Base-by-base conservation (phyloP, 768 basidiomycete genomes). In the Macrolepiota albuminosa region DNA sequence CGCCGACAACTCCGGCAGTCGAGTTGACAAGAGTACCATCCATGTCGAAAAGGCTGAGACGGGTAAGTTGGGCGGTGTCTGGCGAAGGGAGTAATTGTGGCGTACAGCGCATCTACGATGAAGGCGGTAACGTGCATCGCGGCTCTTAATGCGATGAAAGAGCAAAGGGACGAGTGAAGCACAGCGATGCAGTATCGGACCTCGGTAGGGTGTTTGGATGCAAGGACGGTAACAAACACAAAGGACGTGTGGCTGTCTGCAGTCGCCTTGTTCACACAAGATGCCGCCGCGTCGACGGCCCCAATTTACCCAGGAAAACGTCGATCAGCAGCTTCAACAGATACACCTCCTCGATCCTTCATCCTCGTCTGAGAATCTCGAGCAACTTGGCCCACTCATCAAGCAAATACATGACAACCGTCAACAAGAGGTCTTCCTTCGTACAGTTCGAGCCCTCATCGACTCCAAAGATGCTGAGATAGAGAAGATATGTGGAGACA, bases 401-500 rank as follows among this genome's bases (percentile, higher is more conserved):
- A 95, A 93, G 72, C 91, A 94, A 64, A 92, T 97, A 64, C 89
- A 95, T 74, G 84, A 86, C 64, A 91, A 85, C 70, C 80, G 89
- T 54, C 90, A 92, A 66, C 94, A 97, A 68, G 95, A 97, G 58
- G 82, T 85, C 11, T 98, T 93, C 74, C 82, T 98, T 57, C 84
- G 89, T 55, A 91, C 88, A 47, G 78, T 98, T 46, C 88, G 91
- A 68, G 80, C 77, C n/a, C 89, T 98, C 67, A 89, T 98, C 60
- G 87, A 93, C 68, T 86, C 94, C 64, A 97, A 98, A 76, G 97
- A 99, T 71, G 81, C 84, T 61, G 96, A 98, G 73, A 99, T 99
- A 72, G 93, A 98, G 76, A 86, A 84, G 61, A 95, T 98, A 72
- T 98, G 97, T 75, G 84, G 87, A 59, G 91, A 94, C 65, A 98